Conservation (phyloP, 2,329 filamentous ascomycete genomes). For the Aspergillus sp. region DNA sequence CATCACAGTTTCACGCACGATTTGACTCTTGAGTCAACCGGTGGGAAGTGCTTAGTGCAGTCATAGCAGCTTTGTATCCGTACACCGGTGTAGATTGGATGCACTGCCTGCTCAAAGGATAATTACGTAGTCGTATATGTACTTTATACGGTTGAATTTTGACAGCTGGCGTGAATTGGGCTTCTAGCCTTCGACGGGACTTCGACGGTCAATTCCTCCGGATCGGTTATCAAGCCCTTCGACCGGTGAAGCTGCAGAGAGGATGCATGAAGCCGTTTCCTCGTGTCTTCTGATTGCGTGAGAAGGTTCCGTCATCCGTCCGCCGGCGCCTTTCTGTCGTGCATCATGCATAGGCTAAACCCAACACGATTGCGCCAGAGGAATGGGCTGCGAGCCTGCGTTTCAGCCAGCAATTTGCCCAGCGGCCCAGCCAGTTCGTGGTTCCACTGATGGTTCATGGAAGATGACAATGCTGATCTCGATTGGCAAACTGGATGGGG, state of each 20-base stretch:
- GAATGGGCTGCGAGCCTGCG: not conserved
- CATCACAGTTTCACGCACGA: too few relatives aligned
- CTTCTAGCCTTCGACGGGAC: not conserved
- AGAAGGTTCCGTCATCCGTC: not conserved
- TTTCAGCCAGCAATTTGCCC: not conserved
- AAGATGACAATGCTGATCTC: not conserved
- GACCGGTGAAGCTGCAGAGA: not conserved
- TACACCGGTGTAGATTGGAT: too few relatives aligned
- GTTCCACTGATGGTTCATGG: slow-evolving; percentile 3
- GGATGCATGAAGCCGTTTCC: slow-evolving; percentile 18
- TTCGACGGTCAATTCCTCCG: not conserved
- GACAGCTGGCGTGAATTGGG: too few relatives aligned
- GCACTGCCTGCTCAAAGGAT: too few relatives aligned
- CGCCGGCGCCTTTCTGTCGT: slow-evolving; percentile 12
- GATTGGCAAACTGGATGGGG: not conserved
- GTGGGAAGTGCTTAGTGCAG: not conserved
- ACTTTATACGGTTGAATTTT: too few relatives aligned
- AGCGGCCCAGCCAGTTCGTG: slow-evolving; percentile 2
- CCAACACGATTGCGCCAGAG: not conserved
- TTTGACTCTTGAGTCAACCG: not conserved
- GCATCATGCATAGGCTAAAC: slow-evolving; percentile 20
- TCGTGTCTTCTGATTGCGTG: slow-evolving; percentile 7
- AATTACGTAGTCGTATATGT: too few relatives aligned
- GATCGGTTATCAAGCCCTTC: not conserved
- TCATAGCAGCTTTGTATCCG: too few relatives aligned